A percentile compares a stretch with the other conserved stretches of the same genome.
Conservation (phyloP, 768 basidiomycete genomes). For the Polyporus arcularius region DNA sequence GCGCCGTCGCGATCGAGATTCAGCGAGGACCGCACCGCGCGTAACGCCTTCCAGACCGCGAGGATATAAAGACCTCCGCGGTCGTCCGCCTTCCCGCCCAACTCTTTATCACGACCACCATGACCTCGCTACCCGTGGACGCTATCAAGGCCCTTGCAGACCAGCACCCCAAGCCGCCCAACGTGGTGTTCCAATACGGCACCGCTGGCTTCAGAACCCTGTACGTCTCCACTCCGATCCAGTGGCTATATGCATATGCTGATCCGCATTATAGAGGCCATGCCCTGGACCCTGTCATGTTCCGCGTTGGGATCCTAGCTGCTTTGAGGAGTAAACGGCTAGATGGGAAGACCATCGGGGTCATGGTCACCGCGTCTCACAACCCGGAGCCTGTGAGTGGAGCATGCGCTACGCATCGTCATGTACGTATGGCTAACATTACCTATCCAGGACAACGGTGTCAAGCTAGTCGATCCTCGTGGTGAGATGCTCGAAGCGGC, state of each 20-base stretch:
- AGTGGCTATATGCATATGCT: slow-evolving; percentile 8
- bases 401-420: background rate
- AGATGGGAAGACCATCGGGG: slow-evolving; percentile 90
- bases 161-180: slow-evolving; percentile 70
- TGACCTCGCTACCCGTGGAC: slow-evolving; percentile 35
- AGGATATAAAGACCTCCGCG: slow-evolving; percentile 4
- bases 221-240: slow-evolving; percentile 48
- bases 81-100: background rate
- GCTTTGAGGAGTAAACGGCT: slow-evolving; percentile 87
- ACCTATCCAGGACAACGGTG: slow-evolving; percentile 87
- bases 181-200: slow-evolving; percentile 81
- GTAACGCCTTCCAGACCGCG: slow-evolving; percentile 10
- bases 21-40: background rate
- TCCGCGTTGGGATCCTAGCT: slow-evolving; percentile 89
- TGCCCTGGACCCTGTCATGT: slow-evolving; percentile 86
- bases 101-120: slow-evolving; percentile 11
- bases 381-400: slow-evolving; percentile 87
- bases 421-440: slow-evolving; percentile 1
- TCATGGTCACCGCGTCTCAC: slow-evolving; percentile 99
- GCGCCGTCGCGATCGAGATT: slow-evolving; percentile 21
- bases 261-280: slow-evolving; percentile 48
- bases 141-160: slow-evolving; percentile 52
- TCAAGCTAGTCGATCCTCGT: slow-evolving; percentile 95
- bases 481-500: slow-evolving; percentile 96
- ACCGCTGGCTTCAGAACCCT: slow-evolving; percentile 93